phyloP scores from a whole-genome alignment of 805 yeast genomes.

The Brettanomyces nanus region DNA sequence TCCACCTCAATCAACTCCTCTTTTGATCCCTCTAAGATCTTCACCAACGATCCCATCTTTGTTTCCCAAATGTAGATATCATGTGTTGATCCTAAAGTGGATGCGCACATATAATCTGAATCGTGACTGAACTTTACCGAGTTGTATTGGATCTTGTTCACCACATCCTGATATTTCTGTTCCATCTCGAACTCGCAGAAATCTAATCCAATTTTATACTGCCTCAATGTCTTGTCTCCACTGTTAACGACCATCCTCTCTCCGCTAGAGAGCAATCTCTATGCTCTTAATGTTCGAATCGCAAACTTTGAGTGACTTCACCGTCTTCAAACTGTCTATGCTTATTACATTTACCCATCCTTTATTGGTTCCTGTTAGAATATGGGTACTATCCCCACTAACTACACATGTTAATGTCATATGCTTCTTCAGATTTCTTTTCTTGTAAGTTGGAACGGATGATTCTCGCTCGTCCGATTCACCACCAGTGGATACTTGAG shows the following conservation, averaged over 20 bases:
- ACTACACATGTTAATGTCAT: constrained; percentile 44
- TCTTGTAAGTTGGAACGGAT: constrained; percentile 10
- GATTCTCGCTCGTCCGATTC: constrained; percentile 10
- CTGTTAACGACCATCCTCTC: constrained; percentile 62
- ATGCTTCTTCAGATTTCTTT: constrained; percentile 23
- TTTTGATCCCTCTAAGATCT: constrained; percentile 83
- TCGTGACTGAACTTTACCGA: constrained; percentile 64
- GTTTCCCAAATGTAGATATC: constrained; percentile 94
- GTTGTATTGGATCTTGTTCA: constrained; percentile 85
- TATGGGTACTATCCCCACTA: constrained; percentile 43
- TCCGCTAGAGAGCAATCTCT: constrained; percentile 48
- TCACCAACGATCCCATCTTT: constrained; percentile 70
- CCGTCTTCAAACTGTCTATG: constrained; percentile 22
- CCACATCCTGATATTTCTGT: constrained; percentile 84
- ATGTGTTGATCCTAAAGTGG: constrained; percentile 82
- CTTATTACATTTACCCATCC: constrained; percentile 60
- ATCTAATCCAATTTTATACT: constrained; percentile 23
- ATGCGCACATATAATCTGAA: constrained; percentile 81
- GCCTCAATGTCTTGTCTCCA: constrained; percentile 71
- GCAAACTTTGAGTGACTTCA: constrained; percentile 44
- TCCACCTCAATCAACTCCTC: constrained; percentile 82
- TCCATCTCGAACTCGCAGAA: constrained; percentile 46
- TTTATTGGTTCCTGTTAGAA: constrained; percentile 71
- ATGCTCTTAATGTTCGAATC: constrained; percentile 65
- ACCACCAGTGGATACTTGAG: constrained; percentile 8